Base-by-base conservation (phyloP, 495 filamentous ascomycete genomes). In the Cairneyella variabilis region DNA sequence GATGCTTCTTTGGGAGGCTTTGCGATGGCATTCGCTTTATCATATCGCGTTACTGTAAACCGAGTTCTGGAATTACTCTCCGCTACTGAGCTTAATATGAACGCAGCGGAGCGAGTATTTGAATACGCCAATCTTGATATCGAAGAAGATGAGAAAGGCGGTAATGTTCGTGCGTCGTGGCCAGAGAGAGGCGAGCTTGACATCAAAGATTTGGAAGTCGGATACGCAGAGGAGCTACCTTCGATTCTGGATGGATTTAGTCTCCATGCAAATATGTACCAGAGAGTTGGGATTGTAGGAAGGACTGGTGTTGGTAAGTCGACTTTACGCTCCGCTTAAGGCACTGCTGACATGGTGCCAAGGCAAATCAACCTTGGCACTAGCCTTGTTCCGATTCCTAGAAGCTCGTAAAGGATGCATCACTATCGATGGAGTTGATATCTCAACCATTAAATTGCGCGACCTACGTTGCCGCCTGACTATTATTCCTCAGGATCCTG, bases 1-100 rank as follows among this genome's bases (percentile, higher is more conserved):
- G 77, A 81, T 21, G 83, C 86, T 2, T 74, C 83, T 2, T 63
- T 87, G 4, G 86, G 84, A 26, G 86, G 86, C 2, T 87, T 87
- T 56, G 82, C 83, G 8, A 68, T 83, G 16, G 57, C 34, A 46
- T 76, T 72, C 51, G 66, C 63, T 16, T 68, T 64, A 46, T 59
- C 68, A 47, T 82, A 83, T 61, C 74, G 75, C 2, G 41, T 53
- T 53, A 61, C 69, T 21, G 67, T 89, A 47, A 78, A 81, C 53
- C 76, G 75, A 73, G 72, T 75, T 0, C 69, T 87, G 16, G 74
- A 82, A 0, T 65, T 69, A 37, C 73, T 80, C 51, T 70, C 80
- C 0, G 74, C 73, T 44, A 64, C 80, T 6, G 68, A 74, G 50
- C 51, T 70, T 25, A 64, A 64, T 11, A 68, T 74, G 53, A 74